Evolutionary conservation across 1,139 yeast genomes (phyloP).

Genomic region (Sugiyamaella japonica): DNA sequence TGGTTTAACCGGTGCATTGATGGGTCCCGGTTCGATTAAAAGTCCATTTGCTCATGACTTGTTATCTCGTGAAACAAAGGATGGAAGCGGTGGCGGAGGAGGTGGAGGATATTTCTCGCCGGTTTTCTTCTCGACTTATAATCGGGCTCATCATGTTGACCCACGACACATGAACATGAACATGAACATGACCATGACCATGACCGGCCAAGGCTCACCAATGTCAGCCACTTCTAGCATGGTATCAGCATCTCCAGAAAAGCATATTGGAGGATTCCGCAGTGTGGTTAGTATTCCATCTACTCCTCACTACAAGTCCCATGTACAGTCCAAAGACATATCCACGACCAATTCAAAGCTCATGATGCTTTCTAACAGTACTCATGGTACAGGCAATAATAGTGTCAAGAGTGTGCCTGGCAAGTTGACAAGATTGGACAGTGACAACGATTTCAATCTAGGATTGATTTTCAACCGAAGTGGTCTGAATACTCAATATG

Average conservation of each 20-base stretch:
- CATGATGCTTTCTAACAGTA: constrained; percentile 8
- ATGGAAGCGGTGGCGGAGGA: constrained; percentile 18
- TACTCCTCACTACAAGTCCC: constrained; percentile 14
- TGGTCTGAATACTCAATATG: constrained; percentile 24
- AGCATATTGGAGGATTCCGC: constrained; percentile 21
- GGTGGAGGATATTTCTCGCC: constrained; percentile 12
- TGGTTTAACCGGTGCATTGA: background rate
- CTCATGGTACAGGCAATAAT: constrained; percentile 18
- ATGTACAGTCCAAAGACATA: constrained; percentile 16
- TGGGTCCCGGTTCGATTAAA: constrained; percentile 11
- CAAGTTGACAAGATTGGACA: constrained; percentile 17
- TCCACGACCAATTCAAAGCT: constrained; percentile 12
- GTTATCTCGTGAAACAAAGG: constrained; percentile 22
- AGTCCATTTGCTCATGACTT: constrained; percentile 26
- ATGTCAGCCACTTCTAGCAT: constrained; percentile 26
- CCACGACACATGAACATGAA: background rate
- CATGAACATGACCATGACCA: background rate
- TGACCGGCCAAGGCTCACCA: constrained; percentile 15
- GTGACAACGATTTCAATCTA: constrained; percentile 25
- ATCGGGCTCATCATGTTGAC: background rate
- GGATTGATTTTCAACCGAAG: constrained; percentile 22
- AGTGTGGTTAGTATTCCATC: constrained; percentile 12
- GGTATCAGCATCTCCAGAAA: constrained; percentile 32
- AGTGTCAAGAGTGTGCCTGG: constrained; percentile 16
- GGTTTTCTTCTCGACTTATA: background rate